Conservation (phyloP, 805 yeast genomes). For the Saccharomycopsis fodiens region DNA sequence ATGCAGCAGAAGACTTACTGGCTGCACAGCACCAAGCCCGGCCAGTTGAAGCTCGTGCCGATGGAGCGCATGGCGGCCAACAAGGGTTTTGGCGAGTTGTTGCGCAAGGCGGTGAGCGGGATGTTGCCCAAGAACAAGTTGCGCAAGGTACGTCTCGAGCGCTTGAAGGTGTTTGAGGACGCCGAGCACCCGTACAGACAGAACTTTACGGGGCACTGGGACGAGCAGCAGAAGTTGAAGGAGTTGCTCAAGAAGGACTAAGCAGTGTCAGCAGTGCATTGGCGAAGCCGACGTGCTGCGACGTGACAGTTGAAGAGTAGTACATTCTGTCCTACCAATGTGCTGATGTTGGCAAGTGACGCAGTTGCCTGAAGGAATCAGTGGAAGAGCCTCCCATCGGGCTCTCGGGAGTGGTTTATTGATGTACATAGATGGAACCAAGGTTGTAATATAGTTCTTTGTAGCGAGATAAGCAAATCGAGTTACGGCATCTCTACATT, state of each 20-base stretch:
- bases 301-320: too few relatives aligned
- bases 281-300: too few relatives aligned
- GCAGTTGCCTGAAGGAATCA: too few relatives aligned
- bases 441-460: too few relatives aligned
- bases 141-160: constrained; percentile 68
- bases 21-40: constrained; percentile 87
- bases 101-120: constrained; percentile 83
- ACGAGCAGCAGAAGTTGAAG: constrained; percentile 40
- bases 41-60: constrained; percentile 74
- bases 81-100: constrained; percentile 82
- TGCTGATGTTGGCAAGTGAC: too few relatives aligned
- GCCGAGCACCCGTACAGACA: constrained; percentile 79
- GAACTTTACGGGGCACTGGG: constrained; percentile 80
- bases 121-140: constrained; percentile 92
- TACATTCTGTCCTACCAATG: too few relatives aligned
- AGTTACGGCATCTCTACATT: too few relatives aligned
- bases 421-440: too few relatives aligned
- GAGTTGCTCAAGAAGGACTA: constrained; percentile 23
- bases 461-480: too few relatives aligned
- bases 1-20: constrained; percentile 75
- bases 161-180: constrained; percentile 84
- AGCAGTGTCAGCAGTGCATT: too few relatives aligned
- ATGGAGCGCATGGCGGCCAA: constrained; percentile 70
- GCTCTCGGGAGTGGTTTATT: too few relatives aligned
- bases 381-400: too few relatives aligned